A percentile compares a stretch with the other conserved stretches of the same genome.
phyloP scores from a whole-genome alignment of 2,329 filamentous ascomycete species.

The Alternaria infectoria region DNA sequence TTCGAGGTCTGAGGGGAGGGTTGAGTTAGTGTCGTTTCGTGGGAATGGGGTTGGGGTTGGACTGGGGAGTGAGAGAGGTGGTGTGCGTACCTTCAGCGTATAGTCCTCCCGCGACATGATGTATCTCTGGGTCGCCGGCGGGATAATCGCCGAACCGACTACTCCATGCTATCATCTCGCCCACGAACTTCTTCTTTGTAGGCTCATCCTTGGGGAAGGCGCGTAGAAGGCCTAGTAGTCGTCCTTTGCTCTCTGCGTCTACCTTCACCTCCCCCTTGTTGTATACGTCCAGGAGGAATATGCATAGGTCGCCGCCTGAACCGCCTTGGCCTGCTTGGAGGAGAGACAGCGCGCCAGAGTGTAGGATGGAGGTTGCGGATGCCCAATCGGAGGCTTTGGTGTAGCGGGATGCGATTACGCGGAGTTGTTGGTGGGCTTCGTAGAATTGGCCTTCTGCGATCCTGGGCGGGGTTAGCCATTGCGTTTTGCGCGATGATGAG shows the following conservation, averaged over 20 bases:
- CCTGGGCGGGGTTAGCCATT: slow-evolving; percentile 53
- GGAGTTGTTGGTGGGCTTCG: slow-evolving; percentile 97
- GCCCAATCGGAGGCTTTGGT: slow-evolving; percentile 85
- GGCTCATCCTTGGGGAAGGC: slow-evolving; percentile 85
- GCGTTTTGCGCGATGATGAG: not conserved
- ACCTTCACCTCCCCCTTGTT: slow-evolving; percentile 81
- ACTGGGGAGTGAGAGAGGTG: too few species aligned
- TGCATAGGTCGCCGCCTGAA: slow-evolving; percentile 86
- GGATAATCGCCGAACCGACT: slow-evolving; percentile 84
- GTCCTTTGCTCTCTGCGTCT: slow-evolving; percentile 74
- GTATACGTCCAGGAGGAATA: slow-evolving; percentile 90
- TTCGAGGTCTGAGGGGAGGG: slow-evolving; percentile 91
- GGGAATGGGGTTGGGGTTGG: too few species aligned
- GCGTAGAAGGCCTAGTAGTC: slow-evolving; percentile 77
- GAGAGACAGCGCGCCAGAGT: slow-evolving; percentile 81
- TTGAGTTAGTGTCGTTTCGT: too few species aligned
- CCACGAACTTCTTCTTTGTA: slow-evolving; percentile 89
- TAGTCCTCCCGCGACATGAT: slow-evolving; percentile 86
- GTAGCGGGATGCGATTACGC: slow-evolving; percentile 92
- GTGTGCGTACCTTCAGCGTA: slow-evolving; percentile 73
- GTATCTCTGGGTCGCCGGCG: slow-evolving; percentile 89
- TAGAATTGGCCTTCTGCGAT: slow-evolving; percentile 93
- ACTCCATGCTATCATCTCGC: slow-evolving; percentile 89
- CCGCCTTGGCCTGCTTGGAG: slow-evolving; percentile 92
- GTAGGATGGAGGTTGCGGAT: slow-evolving; percentile 86